Evolutionary conservation across 179 eudicot genomes (phyloP), one percentile per base, ranked within the genome.

Genomic region (Dionaea muscipula): DNA sequence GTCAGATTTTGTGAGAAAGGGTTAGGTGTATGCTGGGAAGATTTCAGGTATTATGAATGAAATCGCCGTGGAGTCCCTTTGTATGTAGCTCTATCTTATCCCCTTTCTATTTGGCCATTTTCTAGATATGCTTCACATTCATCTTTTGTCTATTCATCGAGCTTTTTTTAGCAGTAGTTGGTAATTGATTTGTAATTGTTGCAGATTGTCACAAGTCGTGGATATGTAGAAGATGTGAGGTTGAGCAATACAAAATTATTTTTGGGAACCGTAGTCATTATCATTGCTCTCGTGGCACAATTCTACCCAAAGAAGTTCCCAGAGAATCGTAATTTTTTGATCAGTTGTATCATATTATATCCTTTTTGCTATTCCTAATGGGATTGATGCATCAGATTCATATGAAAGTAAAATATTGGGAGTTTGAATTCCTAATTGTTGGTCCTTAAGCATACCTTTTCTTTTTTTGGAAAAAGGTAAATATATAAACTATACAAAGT

Each of bases 241-340:
- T 36, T 84, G 85, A 90, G 95, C 73, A 90, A 86, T 69, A 43
- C 74, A 15, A 76, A 84, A 36, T 71, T 90, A 72, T 54, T 86
- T 56, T 72, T 84, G 73, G 97, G 95, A 53, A 61, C 75, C 27
- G 48, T 81, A 59, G 78, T 84, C 64, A 86, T 90, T 25, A 58
- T 72, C 52, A 72, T 90, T 40, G 95, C 95, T 51, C 78, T 90
- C 19, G 82, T 84, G 8, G 97, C 97, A 15, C 97, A 86, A 71
- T 90, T 90, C 58, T 84, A 86, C 79, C 81, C 78, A 14, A 90
- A 79, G 89, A 82, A 87, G 75, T 84, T 87, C 51, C 96, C 94
- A 0, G 94, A 84, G 44, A 88, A 85, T 60, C 66, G 65, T 63
- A 61, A 60, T 66, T 80, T 87, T 55, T 70, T 84, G 63, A 75